Evolutionary conservation across 371 early-diverging fungal species (phyloP).

Genomic region (Nosema muscidifuracis): DNA sequence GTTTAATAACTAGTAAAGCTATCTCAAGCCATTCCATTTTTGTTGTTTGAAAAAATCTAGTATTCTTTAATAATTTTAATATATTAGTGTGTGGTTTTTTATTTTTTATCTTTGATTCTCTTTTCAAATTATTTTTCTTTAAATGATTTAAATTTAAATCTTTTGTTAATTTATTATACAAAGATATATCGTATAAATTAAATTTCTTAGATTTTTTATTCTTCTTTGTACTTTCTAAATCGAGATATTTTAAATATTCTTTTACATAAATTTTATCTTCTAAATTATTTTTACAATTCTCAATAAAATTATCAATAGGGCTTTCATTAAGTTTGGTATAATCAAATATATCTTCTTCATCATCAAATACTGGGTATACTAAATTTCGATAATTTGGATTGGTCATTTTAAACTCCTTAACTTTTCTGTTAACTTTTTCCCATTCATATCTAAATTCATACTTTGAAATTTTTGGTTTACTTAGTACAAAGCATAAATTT

Average conservation of each 20-base stretch:
- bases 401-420: neutral
- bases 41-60: conserved; percentile 92
- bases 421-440: conserved; percentile 64
- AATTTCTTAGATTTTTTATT: neutral
- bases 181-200: neutral
- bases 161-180: neutral
- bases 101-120: neutral
- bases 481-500: conserved; percentile 91
- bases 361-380: conserved; percentile 86
- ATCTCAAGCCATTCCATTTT: conserved; percentile 97
- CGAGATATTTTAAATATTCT: neutral
- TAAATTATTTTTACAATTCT: neutral
- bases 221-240: too few species aligned
- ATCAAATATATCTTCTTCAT: conserved; percentile 70
- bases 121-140: neutral
- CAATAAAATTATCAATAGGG: neutral
- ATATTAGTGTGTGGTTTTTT: neutral
- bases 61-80: conserved; percentile 73
- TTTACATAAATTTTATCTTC: neutral
- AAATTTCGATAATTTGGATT: neutral
- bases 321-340: neutral
- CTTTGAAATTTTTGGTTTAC: conserved; percentile 83
- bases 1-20: conserved; percentile 87
- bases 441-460: conserved; percentile 90
- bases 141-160: neutral